A percentile compares a stretch with the other conserved stretches of the same genome.
Conservation (phyloP, 2,329 filamentous ascomycete genomes). For the Cryphonectria carpinicola region DNA sequence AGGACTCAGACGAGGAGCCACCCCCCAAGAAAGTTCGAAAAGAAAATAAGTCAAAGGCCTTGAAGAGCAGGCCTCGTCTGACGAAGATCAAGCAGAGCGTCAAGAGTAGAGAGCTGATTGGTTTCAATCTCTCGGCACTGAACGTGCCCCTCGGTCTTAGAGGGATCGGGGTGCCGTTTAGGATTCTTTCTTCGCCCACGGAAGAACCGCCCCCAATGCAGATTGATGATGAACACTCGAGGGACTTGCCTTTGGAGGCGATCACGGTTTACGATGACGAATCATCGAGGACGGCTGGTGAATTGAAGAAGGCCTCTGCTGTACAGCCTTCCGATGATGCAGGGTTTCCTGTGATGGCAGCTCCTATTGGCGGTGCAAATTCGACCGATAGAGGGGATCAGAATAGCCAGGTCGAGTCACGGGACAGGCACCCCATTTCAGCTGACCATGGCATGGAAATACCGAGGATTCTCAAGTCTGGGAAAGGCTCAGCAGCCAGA, state of each 20-base stretch:
- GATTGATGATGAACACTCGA: not conserved
- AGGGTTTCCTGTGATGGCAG: not conserved
- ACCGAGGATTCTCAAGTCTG: not conserved
- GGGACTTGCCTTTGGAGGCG: not conserved
- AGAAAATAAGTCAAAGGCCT: not conserved
- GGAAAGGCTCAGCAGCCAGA: not conserved
- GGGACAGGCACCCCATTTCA: not conserved
- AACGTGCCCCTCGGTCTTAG: constrained; percentile 24
- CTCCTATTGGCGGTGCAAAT: not conserved
- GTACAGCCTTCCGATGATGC: not conserved
- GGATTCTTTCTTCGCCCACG: constrained; percentile 29
- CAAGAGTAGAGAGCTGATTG: constrained; percentile 53
- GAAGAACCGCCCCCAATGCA: constrained; percentile 5
- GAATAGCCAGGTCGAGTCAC: not conserved
- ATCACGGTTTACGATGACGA: not conserved
- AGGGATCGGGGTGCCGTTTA: constrained; percentile 26
- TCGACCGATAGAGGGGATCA: not conserved
- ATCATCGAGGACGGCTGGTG: not conserved
- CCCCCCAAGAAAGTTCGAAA: constrained; percentile 11
- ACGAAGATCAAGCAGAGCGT: constrained; percentile 48
- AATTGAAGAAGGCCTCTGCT: not conserved
- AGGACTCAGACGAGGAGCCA: constrained; percentile 29
- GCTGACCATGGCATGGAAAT: not conserved
- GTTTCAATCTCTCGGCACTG: constrained; percentile 35
- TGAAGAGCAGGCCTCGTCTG: constrained; percentile 39